Percentiles rank a stretch among this genome's conserved stretches.
Evolutionary conservation across 2,329 filamentous ascomycete genomes (phyloP).

Genomic region (Ceratocystis colombiana): DNA sequence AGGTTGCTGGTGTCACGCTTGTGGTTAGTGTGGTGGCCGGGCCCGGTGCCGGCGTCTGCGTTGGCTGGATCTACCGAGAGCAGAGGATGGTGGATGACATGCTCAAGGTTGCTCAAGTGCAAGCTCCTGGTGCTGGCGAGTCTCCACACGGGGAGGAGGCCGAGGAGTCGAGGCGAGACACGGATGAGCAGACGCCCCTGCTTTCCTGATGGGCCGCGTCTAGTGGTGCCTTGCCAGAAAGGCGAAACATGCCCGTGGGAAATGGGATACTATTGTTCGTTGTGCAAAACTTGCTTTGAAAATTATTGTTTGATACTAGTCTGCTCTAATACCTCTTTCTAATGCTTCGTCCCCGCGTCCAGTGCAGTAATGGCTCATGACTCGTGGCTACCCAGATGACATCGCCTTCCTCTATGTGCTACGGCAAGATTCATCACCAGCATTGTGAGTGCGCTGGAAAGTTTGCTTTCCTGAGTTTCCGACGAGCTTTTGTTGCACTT

Average conservation of each 20-base stretch:
- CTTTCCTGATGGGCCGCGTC: conserved; percentile 25
- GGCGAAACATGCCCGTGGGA: background rate
- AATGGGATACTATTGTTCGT: background rate
- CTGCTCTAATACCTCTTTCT: background rate
- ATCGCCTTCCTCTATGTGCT: no score
- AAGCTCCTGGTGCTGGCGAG: background rate
- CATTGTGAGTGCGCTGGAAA: no score
- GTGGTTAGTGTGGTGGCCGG: conserved; percentile 32
- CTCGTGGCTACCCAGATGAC: no score
- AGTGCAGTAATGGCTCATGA: no score
- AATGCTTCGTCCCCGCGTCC: no score
- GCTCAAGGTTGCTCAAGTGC: background rate
- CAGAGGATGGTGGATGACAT: conserved; percentile 18
- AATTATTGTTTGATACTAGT: background rate
- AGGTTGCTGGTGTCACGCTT: conserved; percentile 32
- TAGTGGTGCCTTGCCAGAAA: background rate
- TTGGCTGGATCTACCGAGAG: conserved; percentile 37
- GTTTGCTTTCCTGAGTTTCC: background rate
- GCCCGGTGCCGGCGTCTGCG: conserved; percentile 34
- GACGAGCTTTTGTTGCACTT: background rate
- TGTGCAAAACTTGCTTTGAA: background rate
- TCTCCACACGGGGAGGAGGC: background rate
- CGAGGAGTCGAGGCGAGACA: background rate
- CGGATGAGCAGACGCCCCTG: conserved; percentile 33
- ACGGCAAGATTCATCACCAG: no score